Evolutionary conservation across 148 eudicot genomes (phyloP).

Genomic region (Vaccinium darrowii): DNA sequence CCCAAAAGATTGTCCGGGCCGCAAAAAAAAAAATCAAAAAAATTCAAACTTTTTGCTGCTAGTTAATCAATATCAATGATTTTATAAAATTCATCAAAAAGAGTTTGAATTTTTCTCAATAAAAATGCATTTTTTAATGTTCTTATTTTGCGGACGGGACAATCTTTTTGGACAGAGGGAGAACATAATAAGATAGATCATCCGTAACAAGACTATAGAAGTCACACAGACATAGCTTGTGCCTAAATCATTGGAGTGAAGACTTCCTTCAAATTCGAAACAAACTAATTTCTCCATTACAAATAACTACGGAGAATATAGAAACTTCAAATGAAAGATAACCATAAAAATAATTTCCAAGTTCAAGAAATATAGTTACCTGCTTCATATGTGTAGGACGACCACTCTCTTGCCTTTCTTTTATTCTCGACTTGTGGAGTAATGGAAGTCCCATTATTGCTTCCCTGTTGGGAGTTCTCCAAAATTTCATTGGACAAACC

Average conservation of each 20-base stretch:
- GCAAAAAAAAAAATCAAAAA: too few species aligned
- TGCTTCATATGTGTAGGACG: conserved; percentile 41
- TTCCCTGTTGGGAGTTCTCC: conserved; percentile 32
- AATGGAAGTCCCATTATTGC: conserved; percentile 29
- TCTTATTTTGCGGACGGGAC: too few species aligned
- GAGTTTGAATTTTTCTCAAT: too few species aligned
- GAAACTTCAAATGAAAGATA: not conserved
- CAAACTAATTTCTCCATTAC: not conserved
- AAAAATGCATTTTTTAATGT: too few species aligned
- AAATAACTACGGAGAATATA: not conserved
- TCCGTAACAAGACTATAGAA: too few species aligned
- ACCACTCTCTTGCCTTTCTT: conserved; percentile 44
- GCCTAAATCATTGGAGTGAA: not conserved
- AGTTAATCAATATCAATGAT: too few species aligned
- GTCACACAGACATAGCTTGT: too few species aligned
- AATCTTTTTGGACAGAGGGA: too few species aligned
- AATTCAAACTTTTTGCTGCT: too few species aligned
- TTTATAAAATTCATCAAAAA: too few species aligned
- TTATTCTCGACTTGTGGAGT: conserved; percentile 27
- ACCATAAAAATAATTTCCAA: not conserved
- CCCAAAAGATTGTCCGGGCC: too few species aligned
- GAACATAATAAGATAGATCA: too few species aligned
- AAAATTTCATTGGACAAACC: conserved; percentile 30
- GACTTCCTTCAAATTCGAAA: not conserved
- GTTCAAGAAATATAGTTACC: conserved; percentile 42